A percentile compares a stretch with the other conserved stretches of the same genome.
These are phyloP conservation scores for Hanseniaspora mollemarum DNA, from an alignment of 805 yeast species.

Conservation along the genomic window DNA sequence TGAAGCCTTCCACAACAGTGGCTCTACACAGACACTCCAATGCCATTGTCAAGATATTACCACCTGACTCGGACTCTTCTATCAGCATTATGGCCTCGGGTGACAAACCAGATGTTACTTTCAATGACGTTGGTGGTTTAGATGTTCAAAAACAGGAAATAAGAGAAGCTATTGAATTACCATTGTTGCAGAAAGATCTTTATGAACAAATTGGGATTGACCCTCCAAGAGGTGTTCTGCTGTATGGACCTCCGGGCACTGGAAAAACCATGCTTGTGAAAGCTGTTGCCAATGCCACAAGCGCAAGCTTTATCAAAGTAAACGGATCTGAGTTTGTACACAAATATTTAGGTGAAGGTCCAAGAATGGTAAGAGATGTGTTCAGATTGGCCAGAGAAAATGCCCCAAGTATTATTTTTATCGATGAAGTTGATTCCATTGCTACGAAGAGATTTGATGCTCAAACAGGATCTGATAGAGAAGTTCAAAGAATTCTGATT, in stretches of 20 bases:
- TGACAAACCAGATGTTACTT: slow-evolving; percentile 84
- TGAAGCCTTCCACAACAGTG: slow-evolving; percentile 89
- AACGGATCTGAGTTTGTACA: slow-evolving; percentile 98
- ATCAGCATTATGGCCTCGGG: slow-evolving; percentile 90
- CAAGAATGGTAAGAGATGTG: slow-evolving; percentile 98
- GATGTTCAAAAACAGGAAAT: slow-evolving; percentile 99
- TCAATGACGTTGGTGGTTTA: slow-evolving; percentile 96
- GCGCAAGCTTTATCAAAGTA: slow-evolving; percentile 91
- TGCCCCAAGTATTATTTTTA: slow-evolving; percentile 91
- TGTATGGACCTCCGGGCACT: slow-evolving; percentile 99
- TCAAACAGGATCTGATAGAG: slow-evolving; percentile 99
- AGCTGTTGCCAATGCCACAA: slow-evolving; percentile 94
- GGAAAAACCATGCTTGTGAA: slow-evolving; percentile 98
- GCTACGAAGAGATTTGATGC: slow-evolving; percentile 99
- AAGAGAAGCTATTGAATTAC: slow-evolving; percentile 95
- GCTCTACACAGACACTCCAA: slow-evolving; percentile 98
- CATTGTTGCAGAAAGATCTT: slow-evolving; percentile 87
- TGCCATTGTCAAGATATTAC: slow-evolving; percentile 90
- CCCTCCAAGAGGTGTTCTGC: slow-evolving; percentile 94
- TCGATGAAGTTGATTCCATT: slow-evolving; percentile 97
- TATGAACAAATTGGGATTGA: slow-evolving; percentile 97
- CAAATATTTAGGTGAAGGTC: slow-evolving; percentile 97
- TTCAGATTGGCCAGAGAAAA: slow-evolving; percentile 95
- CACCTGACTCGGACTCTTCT: slow-evolving; percentile 97
- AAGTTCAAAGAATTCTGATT: slow-evolving; percentile 92